Evolutionary conservation across 2,329 filamentous ascomycete species (phyloP).

Genomic region (Zymoseptoria ardabiliae): DNA sequence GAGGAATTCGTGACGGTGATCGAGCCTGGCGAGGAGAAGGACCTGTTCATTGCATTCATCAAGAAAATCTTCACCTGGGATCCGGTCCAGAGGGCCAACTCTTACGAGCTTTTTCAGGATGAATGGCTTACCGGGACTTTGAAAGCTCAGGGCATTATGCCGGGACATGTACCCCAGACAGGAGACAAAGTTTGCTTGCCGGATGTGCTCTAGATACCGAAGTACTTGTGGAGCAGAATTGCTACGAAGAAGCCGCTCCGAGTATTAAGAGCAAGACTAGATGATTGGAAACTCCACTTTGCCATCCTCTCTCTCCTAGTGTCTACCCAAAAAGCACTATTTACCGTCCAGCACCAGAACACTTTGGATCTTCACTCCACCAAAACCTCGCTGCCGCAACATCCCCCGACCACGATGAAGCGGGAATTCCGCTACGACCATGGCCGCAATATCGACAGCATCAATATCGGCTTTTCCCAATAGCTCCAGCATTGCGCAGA

Average conservation of each 20-base stretch:
- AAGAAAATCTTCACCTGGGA: conserved; percentile 24
- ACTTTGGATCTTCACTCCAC: conserved; percentile 43
- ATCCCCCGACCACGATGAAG: conserved; percentile 45
- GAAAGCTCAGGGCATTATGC: background rate
- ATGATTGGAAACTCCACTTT: no score
- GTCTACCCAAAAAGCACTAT: no score
- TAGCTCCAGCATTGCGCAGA: conserved; percentile 47
- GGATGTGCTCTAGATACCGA: no score
- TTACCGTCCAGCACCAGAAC: conserved; percentile 45
- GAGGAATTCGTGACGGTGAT: background rate
- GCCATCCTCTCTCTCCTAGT: no score
- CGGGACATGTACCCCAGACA: background rate
- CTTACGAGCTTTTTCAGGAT: conserved; percentile 16
- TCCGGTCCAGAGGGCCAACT: conserved; percentile 13
- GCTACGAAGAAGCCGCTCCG: no score
- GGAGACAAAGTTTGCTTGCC: no score
- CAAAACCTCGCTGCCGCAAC: conserved; percentile 45
- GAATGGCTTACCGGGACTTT: conserved; percentile 10
- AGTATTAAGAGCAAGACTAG: no score
- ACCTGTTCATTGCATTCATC: conserved; percentile 22
- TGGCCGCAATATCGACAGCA: conserved; percentile 38
- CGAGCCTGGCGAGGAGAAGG: background rate
- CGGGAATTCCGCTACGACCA: conserved; percentile 54
- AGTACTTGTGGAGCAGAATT: no score
- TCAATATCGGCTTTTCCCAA: conserved; percentile 38